Evolutionary conservation across 441 rosid species (phyloP).

Genomic region (Croton laevigatus): DNA sequence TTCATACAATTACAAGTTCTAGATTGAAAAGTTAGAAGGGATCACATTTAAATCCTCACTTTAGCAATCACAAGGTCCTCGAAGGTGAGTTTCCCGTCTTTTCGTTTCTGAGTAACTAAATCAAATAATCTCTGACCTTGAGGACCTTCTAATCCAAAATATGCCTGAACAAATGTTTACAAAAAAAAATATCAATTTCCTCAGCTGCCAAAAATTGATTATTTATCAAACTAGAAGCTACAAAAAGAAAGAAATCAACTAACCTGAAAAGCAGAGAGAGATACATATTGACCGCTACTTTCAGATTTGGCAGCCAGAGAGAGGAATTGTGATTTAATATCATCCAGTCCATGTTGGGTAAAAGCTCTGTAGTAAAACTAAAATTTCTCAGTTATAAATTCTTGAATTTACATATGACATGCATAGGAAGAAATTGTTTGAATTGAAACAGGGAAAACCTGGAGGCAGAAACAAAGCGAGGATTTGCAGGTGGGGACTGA

Average conservation of each 20-base stretch:
- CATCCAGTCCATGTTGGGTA: conserved; percentile 56
- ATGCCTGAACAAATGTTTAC: conserved; percentile 31
- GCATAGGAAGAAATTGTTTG: not conserved
- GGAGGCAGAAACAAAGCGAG: conserved; percentile 62
- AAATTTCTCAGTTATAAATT: not conserved
- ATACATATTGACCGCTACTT: conserved; percentile 42
- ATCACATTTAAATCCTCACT: conserved; percentile 31
- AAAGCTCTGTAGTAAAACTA: conserved; percentile 52
- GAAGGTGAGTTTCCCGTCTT: conserved; percentile 54
- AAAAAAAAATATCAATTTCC: not conserved
- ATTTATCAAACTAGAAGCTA: not conserved
- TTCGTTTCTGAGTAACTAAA: conserved; percentile 58
- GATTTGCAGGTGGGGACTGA: conserved; percentile 61
- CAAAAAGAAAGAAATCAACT: not conserved
- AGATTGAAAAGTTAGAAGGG: not conserved
- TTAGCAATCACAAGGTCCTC: conserved; percentile 82
- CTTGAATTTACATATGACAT: not conserved
- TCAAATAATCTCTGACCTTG: conserved; percentile 65
- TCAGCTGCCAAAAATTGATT: not conserved
- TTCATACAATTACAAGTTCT: not conserved
- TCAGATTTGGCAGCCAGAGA: conserved; percentile 67
- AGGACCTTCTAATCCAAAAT: conserved; percentile 56
- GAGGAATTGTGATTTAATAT: conserved; percentile 50
- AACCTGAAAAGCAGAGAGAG: conserved; percentile 67
- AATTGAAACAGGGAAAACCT: conserved; percentile 36